Evolutionary conservation across 305 asterid genomes (phyloP), one percentile per base, ranked within the genome.

Genomic region (Euphrasia arctica): DNA sequence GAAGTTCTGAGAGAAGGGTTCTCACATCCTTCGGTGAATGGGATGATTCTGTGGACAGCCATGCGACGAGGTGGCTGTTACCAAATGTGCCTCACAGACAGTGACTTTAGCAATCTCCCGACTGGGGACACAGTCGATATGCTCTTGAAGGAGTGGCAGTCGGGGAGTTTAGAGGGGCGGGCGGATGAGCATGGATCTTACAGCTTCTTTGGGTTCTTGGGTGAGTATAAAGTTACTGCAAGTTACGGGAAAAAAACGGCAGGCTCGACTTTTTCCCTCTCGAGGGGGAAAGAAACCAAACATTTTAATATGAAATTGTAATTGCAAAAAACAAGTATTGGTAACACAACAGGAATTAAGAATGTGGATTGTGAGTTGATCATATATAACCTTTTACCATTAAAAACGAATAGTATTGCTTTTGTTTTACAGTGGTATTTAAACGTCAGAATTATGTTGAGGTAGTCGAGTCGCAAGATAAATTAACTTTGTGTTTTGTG

Each of bases 31-130:
- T 76, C 87, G 2, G 84, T 91, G 0, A 72, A 83, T 18, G 96
- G 97, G 43, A 76, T 88, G 15, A 63, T 88, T 50, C 73, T 88
- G 4, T 88, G 96, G 96, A 18, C 93, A 0, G 89, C 96, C 34
- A 51, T 80, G 2, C 88, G 85, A 41, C 78, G 80, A n/a, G 75
- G 84, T 1, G 75, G 85, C 4, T 88, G 96, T 60, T 90, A 90
- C 73, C 84, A 79, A 56, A 88, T 88, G 96, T 90, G 96, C 74
- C 88, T 90, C 1, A 88, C 90, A 0, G 91, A 90, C 67, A 28
- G 51, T 14, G 49, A 72, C 32, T 80, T 90, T 39, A 71, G 70
- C n/a, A 88, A 91, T 60, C 88, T 91, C n/a, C 86, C 96, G 0
- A 72, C 96, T 0, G 97, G 97, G 0, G 85, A 79, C 10, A 62